phyloP scores from a whole-genome alignment of 129 eudicot species.

The Heracleum sosnowskyi region DNA sequence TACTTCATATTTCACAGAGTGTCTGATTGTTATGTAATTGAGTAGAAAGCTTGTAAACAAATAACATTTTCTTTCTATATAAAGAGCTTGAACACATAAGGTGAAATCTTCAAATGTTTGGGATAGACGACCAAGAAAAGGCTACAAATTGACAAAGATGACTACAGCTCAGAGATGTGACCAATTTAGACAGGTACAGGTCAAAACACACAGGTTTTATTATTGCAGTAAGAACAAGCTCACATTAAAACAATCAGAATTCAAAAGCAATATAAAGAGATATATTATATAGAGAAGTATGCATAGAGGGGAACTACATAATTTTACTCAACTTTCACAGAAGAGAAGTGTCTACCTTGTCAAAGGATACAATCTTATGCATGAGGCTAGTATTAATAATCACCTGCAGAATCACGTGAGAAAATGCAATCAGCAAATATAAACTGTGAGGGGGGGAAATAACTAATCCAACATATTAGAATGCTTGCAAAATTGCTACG shows the following conservation, averaged over 20 bases:
- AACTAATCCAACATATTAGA: background rate
- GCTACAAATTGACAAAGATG: background rate
- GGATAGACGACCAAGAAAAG: background rate
- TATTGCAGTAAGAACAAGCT: background rate
- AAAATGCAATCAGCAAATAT: background rate
- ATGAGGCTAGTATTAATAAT: slow-evolving; percentile 64
- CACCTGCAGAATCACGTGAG: slow-evolving; percentile 42
- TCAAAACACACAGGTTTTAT: background rate
- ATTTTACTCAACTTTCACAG: background rate
- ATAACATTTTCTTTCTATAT: too few relatives aligned
- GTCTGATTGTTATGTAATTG: background rate
- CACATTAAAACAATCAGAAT: background rate
- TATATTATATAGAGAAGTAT: background rate
- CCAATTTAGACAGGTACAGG: background rate
- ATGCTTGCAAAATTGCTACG: background rate
- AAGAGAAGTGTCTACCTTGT: slow-evolving; percentile 52
- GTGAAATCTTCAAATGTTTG: background rate
- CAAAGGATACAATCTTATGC: slow-evolving; percentile 75
- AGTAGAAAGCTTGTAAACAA: background rate
- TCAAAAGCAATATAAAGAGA: background rate
- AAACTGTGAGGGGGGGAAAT: background rate
- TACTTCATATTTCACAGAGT: background rate
- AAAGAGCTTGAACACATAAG: background rate
- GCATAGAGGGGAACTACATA: background rate
- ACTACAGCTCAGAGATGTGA: slow-evolving; percentile 19